phyloP scores from a whole-genome alignment of 75 land plant species.

The Cupressus sempervirens region DNA sequence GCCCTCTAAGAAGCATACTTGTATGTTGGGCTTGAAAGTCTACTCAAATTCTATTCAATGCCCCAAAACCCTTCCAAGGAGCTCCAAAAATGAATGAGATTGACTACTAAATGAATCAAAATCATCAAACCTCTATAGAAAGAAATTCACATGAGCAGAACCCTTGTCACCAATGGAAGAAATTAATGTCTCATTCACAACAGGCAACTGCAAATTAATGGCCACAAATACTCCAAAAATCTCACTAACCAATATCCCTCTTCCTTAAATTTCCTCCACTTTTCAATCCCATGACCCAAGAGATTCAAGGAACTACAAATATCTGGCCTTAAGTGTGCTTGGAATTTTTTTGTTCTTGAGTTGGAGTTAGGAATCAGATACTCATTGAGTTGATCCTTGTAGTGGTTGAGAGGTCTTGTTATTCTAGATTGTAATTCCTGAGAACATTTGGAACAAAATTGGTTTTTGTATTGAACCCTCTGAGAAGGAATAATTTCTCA shows the following conservation, averaged over 20 bases:
- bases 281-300: background rate
- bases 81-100: background rate
- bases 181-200: too few species aligned
- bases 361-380: background rate
- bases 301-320: conserved; percentile 1
- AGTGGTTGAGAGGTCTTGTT: conserved; percentile 29
- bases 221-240: background rate
- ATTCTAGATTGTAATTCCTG: conserved; percentile 23
- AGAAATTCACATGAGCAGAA: too few species aligned
- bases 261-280: background rate
- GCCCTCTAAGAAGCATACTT: too few species aligned
- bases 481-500: conserved; percentile 63
- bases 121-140: too few species aligned
- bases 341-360: background rate
- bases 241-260: background rate
- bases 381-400: background rate
- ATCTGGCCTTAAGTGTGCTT: conserved; percentile 11
- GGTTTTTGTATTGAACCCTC: conserved; percentile 64
- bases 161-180: too few species aligned
- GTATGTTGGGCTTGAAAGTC: background rate
- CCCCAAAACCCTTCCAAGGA: background rate
- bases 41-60: background rate
- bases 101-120: background rate
- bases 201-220: background rate
- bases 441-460: conserved; percentile 31